Conservation (phyloP, 148 eudicot species). For the Bassia scoparia region DNA sequence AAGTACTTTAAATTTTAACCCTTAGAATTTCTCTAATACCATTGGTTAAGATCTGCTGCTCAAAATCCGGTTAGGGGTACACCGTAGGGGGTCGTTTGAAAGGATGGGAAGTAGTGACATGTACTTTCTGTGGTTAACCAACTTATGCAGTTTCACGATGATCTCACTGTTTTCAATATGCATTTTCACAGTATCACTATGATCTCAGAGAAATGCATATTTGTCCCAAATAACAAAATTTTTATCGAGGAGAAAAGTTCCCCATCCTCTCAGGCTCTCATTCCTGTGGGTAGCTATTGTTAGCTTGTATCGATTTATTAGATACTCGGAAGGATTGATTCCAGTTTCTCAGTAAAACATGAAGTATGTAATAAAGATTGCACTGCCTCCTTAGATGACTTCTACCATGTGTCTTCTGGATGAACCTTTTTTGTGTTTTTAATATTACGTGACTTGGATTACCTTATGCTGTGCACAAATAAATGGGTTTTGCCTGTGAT, state of each 20-base stretch:
- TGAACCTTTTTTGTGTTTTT: constrained; percentile 13
- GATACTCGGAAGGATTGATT: not conserved
- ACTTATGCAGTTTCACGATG: too few relatives aligned
- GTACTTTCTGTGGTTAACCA: too few relatives aligned
- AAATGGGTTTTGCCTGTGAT: constrained; percentile 10
- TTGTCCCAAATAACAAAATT: too few relatives aligned
- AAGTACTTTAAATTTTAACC: not conserved
- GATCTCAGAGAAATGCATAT: too few relatives aligned
- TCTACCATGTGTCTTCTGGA: not conserved
- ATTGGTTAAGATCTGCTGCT: not conserved
- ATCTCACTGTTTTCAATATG: too few relatives aligned
- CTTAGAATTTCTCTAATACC: not conserved
- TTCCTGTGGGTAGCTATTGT: not conserved
- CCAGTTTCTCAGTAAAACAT: not conserved
- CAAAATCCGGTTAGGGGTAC: not conserved
- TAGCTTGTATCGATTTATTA: not conserved
- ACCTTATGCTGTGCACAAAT: too few relatives aligned
- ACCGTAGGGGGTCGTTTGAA: too few relatives aligned
- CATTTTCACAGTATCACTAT: too few relatives aligned
- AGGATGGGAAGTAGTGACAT: too few relatives aligned
- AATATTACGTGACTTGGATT: too few relatives aligned
- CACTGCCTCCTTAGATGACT: not conserved
- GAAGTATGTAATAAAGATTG: not conserved
- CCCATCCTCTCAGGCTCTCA: not conserved
- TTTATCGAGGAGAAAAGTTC: not conserved